Evolutionary conservation across 257 asterid species (phyloP), one percentile per base, ranked within the genome.

Genomic region (Misopates orontium): DNA sequence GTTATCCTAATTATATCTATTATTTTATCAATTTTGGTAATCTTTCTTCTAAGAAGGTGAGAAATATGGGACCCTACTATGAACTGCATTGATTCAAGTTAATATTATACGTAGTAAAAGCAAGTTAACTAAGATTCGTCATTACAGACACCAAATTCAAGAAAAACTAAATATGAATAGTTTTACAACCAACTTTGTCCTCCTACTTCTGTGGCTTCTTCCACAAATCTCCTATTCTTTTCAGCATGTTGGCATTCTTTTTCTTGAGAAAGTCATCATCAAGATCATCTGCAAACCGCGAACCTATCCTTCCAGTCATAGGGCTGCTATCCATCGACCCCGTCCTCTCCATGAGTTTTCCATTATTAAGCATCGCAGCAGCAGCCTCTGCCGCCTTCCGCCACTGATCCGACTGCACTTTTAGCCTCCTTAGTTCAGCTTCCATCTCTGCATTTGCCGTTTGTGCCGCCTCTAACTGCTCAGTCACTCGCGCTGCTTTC

Each of bases 361-460:
- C 91, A 10, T 89, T 89, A 55, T 79, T 85, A 22, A 94, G 81
- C 84, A 94, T 94, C 1, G 96, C 80, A 0, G 99, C 91, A 8
- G 97, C 97, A 3, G 89, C 95, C 77, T 93, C 99, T 0, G 99
- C 99, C 6, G 99, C 99, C 73, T 93, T 93, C 76, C 97, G 83
- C 99, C 99, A 94, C 76, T 94, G 99, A n/a, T 90, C 90, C 0
- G 95, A 82, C 74, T 94, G 99, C 75, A 94, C 95, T 56, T 82
- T 88, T 21, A 90, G 75, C 89, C 78, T 80, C 79, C 95, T 84
- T 19, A 90, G 36, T 71, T 88, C 98, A 0, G 79, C 81, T 73
- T 90, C 99, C 90, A 90, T 81, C 73, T 88, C 99, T 1, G 83
- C 76, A 39, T 86, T 90, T 5, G 83, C 78, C 21, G 81, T 78